These are phyloP conservation scores for Alopecurus myosuroides DNA, from an alignment of 176 grass and related monocot genomes.

Conservation along the genomic window DNA sequence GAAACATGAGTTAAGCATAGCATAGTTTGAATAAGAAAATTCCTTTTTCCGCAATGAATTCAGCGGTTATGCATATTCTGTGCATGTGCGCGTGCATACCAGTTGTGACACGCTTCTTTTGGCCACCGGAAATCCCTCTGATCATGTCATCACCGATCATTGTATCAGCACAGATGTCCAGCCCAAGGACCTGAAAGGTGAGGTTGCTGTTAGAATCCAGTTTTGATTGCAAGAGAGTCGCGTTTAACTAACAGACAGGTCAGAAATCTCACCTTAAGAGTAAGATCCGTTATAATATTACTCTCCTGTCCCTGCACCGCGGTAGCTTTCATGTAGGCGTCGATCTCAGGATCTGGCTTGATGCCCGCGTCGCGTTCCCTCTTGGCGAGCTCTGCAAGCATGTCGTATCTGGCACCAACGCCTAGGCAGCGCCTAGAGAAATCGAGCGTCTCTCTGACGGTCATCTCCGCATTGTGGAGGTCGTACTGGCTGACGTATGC, in stretches of 20 bases:
- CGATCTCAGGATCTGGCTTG: constrained; percentile 63
- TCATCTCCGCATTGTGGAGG: constrained; percentile 67
- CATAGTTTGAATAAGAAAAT: not conserved
- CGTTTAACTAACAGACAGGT: no score
- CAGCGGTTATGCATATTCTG: no score
- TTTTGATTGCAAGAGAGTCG: no score
- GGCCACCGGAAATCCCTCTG: constrained; percentile 69
- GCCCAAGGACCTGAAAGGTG: constrained; percentile 36
- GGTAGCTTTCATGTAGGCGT: constrained; percentile 68
- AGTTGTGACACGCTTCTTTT: constrained; percentile 66
- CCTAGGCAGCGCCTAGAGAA: constrained; percentile 59
- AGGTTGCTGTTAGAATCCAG: not conserved
- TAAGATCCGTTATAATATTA: constrained; percentile 49
- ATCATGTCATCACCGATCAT: constrained; percentile 62
- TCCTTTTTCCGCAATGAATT: not conserved
- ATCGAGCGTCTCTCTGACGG: constrained; percentile 61
- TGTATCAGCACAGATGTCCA: constrained; percentile 62
- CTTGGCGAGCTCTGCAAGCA: constrained; percentile 41
- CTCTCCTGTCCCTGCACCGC: constrained; percentile 46
- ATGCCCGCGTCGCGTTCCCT: constrained; percentile 57
- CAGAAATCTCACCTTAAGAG: constrained; percentile 46
- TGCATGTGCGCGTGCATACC: constrained; percentile 24
- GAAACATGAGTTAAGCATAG: not conserved
- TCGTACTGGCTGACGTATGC: constrained; percentile 64
- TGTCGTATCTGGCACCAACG: constrained; percentile 53